Base-by-base conservation (phyloP, 2,329 filamentous ascomycete species). In the Talaromyces sp. region DNA sequence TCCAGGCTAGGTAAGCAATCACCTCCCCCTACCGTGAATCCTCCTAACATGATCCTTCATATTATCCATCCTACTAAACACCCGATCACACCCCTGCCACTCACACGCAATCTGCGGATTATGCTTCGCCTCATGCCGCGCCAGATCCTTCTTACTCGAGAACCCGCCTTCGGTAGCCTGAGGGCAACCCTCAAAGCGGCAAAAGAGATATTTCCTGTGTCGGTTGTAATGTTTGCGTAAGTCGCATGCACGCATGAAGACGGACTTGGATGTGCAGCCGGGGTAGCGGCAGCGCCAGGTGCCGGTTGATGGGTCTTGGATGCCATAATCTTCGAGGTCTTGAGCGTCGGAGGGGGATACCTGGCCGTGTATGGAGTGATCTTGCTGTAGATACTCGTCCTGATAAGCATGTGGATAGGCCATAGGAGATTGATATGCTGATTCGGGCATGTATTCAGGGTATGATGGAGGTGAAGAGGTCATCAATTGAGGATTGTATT, bases 161-260 rank as follows among this genome's bases (percentile, higher is more conserved):
- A 88, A 88, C 0, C 86, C 86, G 36, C 84, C 85, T 40, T 82
- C 81, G 2, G 77, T 79, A 10, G 84, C 79, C 70, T 88, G 84
- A 13, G 85, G 84, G 71, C 86, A 88, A 13, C 84, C 84, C 58
- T 83, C 78, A 65, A 86, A 80, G 4, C 85, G 83, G 73, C 86
- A 88, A 73, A 86, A 88, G 62, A 88, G 82, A 17, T 85, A 81
- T 69, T 88, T 88, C 31, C 82, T 85, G 73, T 88, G 86, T 15
- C 86, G 79, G 72, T 87, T 87, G 77, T 84, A 87, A 71, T 88
- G 86, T 71, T 88, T 88, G 31, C 86, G 80, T 19, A 88, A 77
- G 72, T 88, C 86, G 71, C 86, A 88, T 36, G 85, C 85, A 53
- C 86, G 80, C 7, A 82, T 83, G 73, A 88, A 88, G 1, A 82